phyloP scores from a whole-genome alignment of 371 early-diverging fungal genomes.

The Rhizopus stolonifer region DNA sequence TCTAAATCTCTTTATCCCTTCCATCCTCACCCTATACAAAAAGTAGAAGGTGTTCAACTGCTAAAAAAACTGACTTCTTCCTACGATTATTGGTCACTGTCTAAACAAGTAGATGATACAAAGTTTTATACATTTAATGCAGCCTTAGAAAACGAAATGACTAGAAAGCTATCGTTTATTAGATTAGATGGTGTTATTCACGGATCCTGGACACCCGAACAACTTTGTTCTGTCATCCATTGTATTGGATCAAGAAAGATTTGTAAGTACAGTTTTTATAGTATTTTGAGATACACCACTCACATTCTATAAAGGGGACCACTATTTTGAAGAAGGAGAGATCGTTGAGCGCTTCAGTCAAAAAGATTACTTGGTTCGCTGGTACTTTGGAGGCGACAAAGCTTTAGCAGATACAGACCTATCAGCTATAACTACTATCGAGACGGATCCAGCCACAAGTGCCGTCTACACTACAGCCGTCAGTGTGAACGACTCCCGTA shows the following conservation, averaged over 20 bases:
- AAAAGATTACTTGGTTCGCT: slow-evolving; percentile 55
- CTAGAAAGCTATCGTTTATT: slow-evolving; percentile 28
- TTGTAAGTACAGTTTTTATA: slow-evolving; percentile 26
- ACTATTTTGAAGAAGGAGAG: slow-evolving; percentile 50
- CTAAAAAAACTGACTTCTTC: slow-evolving; percentile 37
- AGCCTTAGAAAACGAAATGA: slow-evolving; percentile 1
- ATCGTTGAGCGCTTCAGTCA: slow-evolving; percentile 55
- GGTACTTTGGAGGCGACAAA: slow-evolving; percentile 20
- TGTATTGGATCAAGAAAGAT: slow-evolving; percentile 46
- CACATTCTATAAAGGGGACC: slow-evolving; percentile 41
- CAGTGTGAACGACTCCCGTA: slow-evolving; percentile 52
- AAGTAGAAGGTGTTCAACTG: slow-evolving; percentile 26
- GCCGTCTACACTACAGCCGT: slow-evolving; percentile 59
- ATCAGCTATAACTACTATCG: slow-evolving; percentile 52
- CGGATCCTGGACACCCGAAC: slow-evolving; percentile 58
- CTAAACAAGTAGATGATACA: slow-evolving; percentile 6
- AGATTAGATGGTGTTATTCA: slow-evolving; percentile 54
- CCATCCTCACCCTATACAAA: slow-evolving; percentile 31
- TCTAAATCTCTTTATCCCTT: slow-evolving; percentile 23
- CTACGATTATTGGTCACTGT: slow-evolving; percentile 37
- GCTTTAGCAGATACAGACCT: slow-evolving; percentile 31
- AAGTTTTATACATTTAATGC: slow-evolving; percentile 9
- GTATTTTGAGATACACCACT: neutral
- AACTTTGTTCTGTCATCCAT: slow-evolving; percentile 46
- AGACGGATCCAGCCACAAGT: slow-evolving; percentile 50